Evolutionary conservation across 495 filamentous ascomycete genomes (phyloP).

Genomic region (Podospora bellae-mahoneyi): DNA sequence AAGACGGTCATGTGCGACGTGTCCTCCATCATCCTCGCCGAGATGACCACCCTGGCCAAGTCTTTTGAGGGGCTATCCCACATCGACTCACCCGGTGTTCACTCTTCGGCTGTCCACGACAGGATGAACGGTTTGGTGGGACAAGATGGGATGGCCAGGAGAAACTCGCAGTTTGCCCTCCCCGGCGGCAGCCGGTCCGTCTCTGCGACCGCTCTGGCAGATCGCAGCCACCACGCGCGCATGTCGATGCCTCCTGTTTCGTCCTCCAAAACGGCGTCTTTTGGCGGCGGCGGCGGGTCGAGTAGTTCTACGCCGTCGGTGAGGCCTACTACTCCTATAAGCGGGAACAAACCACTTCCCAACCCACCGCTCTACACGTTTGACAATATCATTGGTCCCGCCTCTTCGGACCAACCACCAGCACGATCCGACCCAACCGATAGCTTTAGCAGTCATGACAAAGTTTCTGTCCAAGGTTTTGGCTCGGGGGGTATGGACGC

Average conservation of each 20-base stretch:
- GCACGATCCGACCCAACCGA: conserved; percentile 37
- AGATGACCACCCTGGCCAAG: conserved; percentile 82
- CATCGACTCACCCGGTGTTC: conserved; percentile 68
- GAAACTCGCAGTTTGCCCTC: conserved; percentile 54
- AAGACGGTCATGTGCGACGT: conserved; percentile 94
- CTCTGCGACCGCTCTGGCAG: conserved; percentile 46
- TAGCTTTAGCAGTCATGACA: conserved; percentile 52
- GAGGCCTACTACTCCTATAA: conserved; percentile 49
- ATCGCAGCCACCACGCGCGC: conserved; percentile 50
- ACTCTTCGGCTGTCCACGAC: conserved; percentile 27
- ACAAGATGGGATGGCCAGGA: conserved; percentile 40
- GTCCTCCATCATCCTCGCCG: conserved; percentile 75
- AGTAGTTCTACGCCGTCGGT: conserved; percentile 48
- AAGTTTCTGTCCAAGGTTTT: conserved; percentile 80
- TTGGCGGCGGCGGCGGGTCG: conserved; percentile 25
- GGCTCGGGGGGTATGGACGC: conserved; percentile 71
- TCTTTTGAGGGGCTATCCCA: conserved; percentile 75
- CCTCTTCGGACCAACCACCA: conserved; percentile 34
- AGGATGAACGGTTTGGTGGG: conserved; percentile 38
- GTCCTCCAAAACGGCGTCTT: conserved; percentile 32
- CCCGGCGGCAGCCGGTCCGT: conserved; percentile 42
- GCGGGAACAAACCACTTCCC: conserved; percentile 43
- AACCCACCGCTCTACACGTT: conserved; percentile 63
- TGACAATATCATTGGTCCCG: conserved; percentile 60
- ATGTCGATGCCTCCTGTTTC: conserved; percentile 74